Conservation (phyloP, 2,329 filamentous ascomycete species). For the Ophiocordyceps camponoti-rufipedis region DNA sequence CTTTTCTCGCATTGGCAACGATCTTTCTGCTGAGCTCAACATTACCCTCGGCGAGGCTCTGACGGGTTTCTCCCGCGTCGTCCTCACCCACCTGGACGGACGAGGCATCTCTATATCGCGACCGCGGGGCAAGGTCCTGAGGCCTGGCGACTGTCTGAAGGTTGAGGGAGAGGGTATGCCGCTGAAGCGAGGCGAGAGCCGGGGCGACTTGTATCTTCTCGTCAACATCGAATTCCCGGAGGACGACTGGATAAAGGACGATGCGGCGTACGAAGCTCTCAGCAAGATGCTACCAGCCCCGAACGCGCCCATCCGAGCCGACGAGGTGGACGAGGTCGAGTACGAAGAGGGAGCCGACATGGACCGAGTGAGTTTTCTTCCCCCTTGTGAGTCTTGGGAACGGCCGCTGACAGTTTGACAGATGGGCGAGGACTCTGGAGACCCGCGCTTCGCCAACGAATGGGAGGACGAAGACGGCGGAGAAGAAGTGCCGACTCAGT, state of each 20-base stretch:
- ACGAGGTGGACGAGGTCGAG: constrained; percentile 72
- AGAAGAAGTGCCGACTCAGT: constrained; percentile 49
- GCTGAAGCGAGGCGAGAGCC: constrained; percentile 62
- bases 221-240: constrained; percentile 81
- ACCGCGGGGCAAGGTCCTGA: constrained; percentile 63
- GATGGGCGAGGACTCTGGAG: constrained; percentile 56
- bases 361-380: constrained; percentile 41
- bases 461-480: constrained; percentile 55
- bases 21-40: constrained; percentile 66
- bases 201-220: constrained; percentile 73
- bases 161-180: constrained; percentile 89
- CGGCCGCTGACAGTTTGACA: constrained; percentile 15
- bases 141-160: constrained; percentile 72
- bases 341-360: constrained; percentile 72
- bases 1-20: constrained; percentile 69
- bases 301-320: constrained; percentile 41
- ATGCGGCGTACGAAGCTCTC: constrained; percentile 52
- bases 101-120: constrained; percentile 71
- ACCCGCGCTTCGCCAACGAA: constrained; percentile 43
- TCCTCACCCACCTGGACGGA: constrained; percentile 83
- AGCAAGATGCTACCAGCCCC: constrained; percentile 57
- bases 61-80: constrained; percentile 75
- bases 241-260: constrained; percentile 61
- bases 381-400: background rate
- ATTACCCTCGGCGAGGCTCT: constrained; percentile 72